Evolutionary conservation across 2,329 filamentous ascomycete genomes (phyloP).

Genomic region (Colletotrichum siamense): DNA sequence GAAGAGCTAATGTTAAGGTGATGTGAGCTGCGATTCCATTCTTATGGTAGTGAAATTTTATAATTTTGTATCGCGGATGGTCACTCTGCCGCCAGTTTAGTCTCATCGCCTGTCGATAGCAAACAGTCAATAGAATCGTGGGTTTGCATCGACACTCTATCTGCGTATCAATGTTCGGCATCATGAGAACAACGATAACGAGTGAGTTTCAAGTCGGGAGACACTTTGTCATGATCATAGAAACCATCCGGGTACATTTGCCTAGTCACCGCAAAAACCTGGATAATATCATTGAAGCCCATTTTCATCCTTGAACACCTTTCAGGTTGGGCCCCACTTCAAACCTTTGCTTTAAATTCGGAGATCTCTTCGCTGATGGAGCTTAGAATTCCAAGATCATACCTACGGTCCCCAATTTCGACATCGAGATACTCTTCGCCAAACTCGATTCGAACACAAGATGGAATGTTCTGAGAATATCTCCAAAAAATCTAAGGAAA

Average conservation of each 20-base stretch:
- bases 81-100: no score
- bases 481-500: accelerated
- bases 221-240: neutral
- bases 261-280: neutral
- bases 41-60: neutral
- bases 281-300: neutral
- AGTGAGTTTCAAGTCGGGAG: neutral
- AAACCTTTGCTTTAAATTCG: accelerated
- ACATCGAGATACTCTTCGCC: neutral
- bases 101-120: no score
- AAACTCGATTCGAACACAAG: neutral
- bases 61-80: neutral
- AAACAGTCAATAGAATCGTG: neutral
- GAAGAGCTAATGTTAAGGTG: neutral
- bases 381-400: accelerated
- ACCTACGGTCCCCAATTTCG: neutral
- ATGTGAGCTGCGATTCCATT: neutral
- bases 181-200: accelerated
- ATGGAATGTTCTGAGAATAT: neutral
- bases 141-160: neutral
- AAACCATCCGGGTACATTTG: neutral
- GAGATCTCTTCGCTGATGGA: neutral
- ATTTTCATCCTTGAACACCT: neutral
- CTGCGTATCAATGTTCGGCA: neutral
- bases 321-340: neutral